Evolutionary conservation across 805 yeast species (phyloP).

Genomic region (Kazachstania africana): DNA sequence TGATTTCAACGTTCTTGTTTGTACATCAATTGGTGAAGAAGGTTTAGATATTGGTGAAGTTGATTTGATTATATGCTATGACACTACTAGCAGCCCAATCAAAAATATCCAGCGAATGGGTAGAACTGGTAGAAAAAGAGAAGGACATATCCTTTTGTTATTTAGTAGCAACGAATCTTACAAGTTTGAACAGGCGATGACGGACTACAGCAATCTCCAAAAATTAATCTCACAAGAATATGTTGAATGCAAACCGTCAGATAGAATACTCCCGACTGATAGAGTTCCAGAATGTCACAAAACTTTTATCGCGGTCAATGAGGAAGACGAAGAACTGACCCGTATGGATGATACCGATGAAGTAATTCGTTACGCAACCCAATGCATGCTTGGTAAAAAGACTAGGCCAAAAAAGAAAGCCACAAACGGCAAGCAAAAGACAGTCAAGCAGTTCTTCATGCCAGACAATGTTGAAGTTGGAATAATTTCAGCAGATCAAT

Average conservation of each 20-base stretch:
- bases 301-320: slow-evolving; percentile 51
- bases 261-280: slow-evolving; percentile 55
- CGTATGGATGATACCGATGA: slow-evolving; percentile 54
- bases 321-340: slow-evolving; percentile 47
- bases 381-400: slow-evolving; percentile 39
- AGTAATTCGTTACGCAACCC: slow-evolving; percentile 56
- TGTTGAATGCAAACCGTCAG: slow-evolving; percentile 35
- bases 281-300: slow-evolving; percentile 46
- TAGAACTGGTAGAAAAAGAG: slow-evolving; percentile 90
- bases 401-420: slow-evolving; percentile 8
- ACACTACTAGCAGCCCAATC: slow-evolving; percentile 87
- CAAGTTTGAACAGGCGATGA: slow-evolving; percentile 78
- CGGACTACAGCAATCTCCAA: slow-evolving; percentile 71
- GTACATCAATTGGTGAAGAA: slow-evolving; percentile 97
- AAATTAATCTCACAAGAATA: slow-evolving; percentile 44
- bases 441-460: slow-evolving; percentile 40
- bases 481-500: slow-evolving; percentile 39
- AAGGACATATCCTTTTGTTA: slow-evolving; percentile 68
- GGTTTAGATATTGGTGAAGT: slow-evolving; percentile 98
- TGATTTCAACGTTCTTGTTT: slow-evolving; percentile 67
- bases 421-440: slow-evolving; percentile 5
- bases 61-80: slow-evolving; percentile 84
- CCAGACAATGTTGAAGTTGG: slow-evolving; percentile 64
- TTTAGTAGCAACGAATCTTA: slow-evolving; percentile 66
- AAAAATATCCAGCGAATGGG: slow-evolving; percentile 95